phyloP scores from a whole-genome alignment of 208 protist species.

The Leishmania amazonensis region DNA sequence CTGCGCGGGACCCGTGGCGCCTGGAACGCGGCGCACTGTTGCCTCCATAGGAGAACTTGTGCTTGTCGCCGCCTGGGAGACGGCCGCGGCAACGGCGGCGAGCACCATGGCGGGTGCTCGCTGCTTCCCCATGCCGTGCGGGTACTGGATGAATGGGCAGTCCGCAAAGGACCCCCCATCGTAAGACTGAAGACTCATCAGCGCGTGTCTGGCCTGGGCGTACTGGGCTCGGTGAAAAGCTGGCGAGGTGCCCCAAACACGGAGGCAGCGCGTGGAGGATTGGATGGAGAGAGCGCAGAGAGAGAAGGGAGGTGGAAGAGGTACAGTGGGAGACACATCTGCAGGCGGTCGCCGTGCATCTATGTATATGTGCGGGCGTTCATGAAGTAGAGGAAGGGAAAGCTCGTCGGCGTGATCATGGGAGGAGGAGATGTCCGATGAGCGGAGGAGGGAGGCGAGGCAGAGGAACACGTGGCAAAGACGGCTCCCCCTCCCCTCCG shows the following conservation, averaged over 20 bases:
- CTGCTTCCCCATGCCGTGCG: conserved; percentile 51
- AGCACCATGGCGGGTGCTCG: conserved; percentile 13
- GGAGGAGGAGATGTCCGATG: neutral
- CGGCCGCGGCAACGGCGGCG: conserved; percentile 1
- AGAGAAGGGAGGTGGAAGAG: neutral
- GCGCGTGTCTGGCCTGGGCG: neutral
- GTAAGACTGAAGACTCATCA: conserved; percentile 34
- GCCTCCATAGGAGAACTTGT: neutral
- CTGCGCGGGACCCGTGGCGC: neutral
- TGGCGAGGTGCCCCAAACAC: neutral
- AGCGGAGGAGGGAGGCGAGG: neutral
- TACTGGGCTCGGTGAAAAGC: neutral
- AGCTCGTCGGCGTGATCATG: neutral
- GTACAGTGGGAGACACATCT: neutral
- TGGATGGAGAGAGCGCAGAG: no score
- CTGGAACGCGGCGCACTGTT: neutral
- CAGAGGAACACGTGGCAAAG: neutral
- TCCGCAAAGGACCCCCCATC: conserved; percentile 77
- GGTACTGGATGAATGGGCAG: conserved; percentile 66
- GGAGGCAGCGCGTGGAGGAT: no score
- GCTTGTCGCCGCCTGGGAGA: neutral
- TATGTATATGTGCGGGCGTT: neutral
- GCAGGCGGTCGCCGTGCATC: neutral
- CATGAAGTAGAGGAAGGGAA: neutral
- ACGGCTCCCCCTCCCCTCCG: neutral